Base-by-base conservation (phyloP, 2,329 filamentous ascomycete genomes). In the Colletotrichum sp. region DNA sequence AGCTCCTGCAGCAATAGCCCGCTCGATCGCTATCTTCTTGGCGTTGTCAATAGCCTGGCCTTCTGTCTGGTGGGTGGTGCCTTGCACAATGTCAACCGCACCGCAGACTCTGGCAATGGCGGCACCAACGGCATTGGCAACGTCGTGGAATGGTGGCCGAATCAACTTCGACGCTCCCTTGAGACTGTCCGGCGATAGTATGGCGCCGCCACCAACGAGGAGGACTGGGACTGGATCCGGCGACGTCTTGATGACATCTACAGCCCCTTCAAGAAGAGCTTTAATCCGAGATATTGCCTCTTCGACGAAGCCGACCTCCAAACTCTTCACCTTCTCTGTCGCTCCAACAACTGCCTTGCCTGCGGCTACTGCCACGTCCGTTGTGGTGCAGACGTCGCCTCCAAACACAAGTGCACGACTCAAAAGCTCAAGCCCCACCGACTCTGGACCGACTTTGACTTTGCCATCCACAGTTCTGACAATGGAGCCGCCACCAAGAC, bases 111-210 rank as follows among this genome's bases (percentile, higher is more conserved):
- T 85, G 2, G 91, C 90, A 73, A 91, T 92, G 1, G 92, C 92
- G 10, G 92, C 92, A 3, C 92, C 92, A 12, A 93, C 91, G 0
- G 92, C 92, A 79, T 93, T 93, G 10, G 92, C 92, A 3, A 93
- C 90, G 5, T 88, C 88, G 3, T 90, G 89, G 85, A 88, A 92
- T 55, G 87, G 83, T 0, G 91, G 91, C 77, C 89, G 91, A 60
- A 92, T 82, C 2, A 93, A 89, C 36, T 83, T 85, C 75, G 89
- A 90, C 10, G 91, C 91, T 2, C 91, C 91, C 36, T 84, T 83
- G 0, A 93, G 84, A n/a, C 87, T 81, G 44, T 90, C 85, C 0
- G 91, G 91, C 0, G 90, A 89, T 59, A 93, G 87, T 12, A 93
- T 85, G 2, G 91, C 90, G 6, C 92, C 92, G 0, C 92, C 92